Evolutionary conservation across 768 basidiomycete species (phyloP), one percentile per base, ranked within the genome.

Genomic region (Mycena floridula): DNA sequence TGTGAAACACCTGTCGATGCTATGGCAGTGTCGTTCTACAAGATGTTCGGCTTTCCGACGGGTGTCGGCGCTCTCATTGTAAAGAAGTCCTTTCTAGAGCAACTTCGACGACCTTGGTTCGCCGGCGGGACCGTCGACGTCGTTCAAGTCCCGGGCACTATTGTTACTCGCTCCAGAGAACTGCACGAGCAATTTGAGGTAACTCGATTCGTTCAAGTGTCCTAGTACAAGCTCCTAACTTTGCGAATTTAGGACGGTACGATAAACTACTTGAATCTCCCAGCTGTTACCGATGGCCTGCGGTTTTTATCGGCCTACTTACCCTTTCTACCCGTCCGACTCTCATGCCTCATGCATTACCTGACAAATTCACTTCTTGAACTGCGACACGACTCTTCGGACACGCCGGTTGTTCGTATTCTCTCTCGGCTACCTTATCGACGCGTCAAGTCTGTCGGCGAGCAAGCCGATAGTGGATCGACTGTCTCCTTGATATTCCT

Each of bases 31-130:
- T 87, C 84, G 36, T 89, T 91, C 54, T 92, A 92, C 65, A 92
- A 92, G 54, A 89, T 91, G 84, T 88, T 89, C 50, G 89, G 89
- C 25, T 91, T 81, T 53, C 89, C 89, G 9, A 90, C 88, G 0
- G 89, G 89, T 7, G 77, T 90, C 35, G 89, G 89, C 26, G 87
- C 87, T 11, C 69, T 92, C 4, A 60, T 92, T 23, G 81, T 85
- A 36, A 85, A 81, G 58, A 80, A 82, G 54, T 73, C 75, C 7
- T 87, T 89, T 52, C 61, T 89, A 41, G 60, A 60, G 5, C 65
- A 65, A 39, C 66, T 88, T 30, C 69, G 77, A 43, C 76, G 86
- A 7, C 87, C 86, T 0, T 92, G 89, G 89, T 90, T 90, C 58
- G 78, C 87, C 2, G 89, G 89, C 24, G 88, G 88, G 2, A 87